Evolutionary conservation across 495 filamentous ascomycete genomes (phyloP), one percentile per base, ranked within the genome.

Genomic region (Bacidia gigantensis): DNA sequence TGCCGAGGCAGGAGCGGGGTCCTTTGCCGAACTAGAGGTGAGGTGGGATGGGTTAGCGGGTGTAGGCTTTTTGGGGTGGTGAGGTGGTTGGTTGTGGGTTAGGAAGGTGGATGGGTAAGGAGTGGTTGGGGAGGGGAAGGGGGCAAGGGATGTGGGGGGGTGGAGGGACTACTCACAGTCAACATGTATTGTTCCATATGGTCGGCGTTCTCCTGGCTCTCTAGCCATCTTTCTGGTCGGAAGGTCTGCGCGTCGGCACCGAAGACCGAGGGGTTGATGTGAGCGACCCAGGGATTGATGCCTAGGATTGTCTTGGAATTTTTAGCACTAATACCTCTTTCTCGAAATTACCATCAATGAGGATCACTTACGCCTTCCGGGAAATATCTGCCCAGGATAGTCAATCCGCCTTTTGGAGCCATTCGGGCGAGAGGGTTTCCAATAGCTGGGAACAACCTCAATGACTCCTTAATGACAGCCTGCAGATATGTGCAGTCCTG

Each of bases 271-370:
- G 65, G 56, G 60, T 80, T 69, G 23, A 64, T 64, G 56, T 79
- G 72, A 0, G 64, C 67, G 2, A 77, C 74, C 72, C 73, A 82
- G 0, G 69, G 47, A 52, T 75, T 75, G 17, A 74, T 68, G 0
- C 79, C 79, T 0, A 83, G 72, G 0, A 72, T 44, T 14, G 29
- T 35, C 29, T 35, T 5, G 7, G 29, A 35, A 35, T 14, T 14
- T n/a, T n/a, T n/a, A n/a, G n/a, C n/a, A n/a, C n/a, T n/a, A n/a
- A n/a, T n/a, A n/a, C n/a, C n/a, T n/a, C n/a, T n/a, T n/a, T 14
- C 29, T 35, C 29, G 14, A 35, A 35, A 35, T 35, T 35, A 35
- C 7, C n/a, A n/a, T n/a, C n/a, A n/a, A n/a, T n/a, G n/a, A 14
- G 29, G 29, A 14, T 1, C n/a, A 48, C 51, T 14, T 38, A 53